Percentiles rank a stretch among this genome's conserved stretches.
phyloP scores from a whole-genome alignment of 352 stramenopile species.

The Phytophthora citrophthora region DNA sequence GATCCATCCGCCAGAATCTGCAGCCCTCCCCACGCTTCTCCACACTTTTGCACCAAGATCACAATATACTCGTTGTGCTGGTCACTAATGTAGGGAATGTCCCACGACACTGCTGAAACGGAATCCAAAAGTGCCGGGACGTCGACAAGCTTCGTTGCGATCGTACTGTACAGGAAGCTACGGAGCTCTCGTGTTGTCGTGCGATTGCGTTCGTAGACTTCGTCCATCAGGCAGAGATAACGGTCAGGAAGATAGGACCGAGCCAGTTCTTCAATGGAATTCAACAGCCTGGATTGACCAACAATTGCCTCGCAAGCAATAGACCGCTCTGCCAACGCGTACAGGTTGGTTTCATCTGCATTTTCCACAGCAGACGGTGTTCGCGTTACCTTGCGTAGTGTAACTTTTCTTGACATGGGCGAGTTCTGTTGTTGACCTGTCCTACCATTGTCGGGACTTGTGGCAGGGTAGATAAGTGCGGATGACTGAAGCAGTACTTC shows the following conservation, averaged over 20 bases:
- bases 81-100: slow-evolving; percentile 70
- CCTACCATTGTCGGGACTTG: slow-evolving; percentile 20
- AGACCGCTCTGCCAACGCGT: slow-evolving; percentile 63
- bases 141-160: slow-evolving; percentile 57
- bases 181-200: slow-evolving; percentile 60
- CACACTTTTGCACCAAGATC: slow-evolving; percentile 78
- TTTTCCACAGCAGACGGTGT: slow-evolving; percentile 52
- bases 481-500: slow-evolving; percentile 58
- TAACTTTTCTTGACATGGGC: slow-evolving; percentile 41
- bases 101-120: slow-evolving; percentile 65
- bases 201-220: slow-evolving; percentile 64
- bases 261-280: slow-evolving; percentile 71
- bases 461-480: slow-evolving; percentile 36
- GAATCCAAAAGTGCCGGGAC: slow-evolving; percentile 46
- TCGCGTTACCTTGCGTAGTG: slow-evolving; percentile 59
- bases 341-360: slow-evolving; percentile 60
- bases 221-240: slow-evolving; percentile 73
- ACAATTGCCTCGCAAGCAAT: slow-evolving; percentile 74
- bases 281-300: slow-evolving; percentile 64
- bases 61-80: slow-evolving; percentile 85
- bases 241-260: slow-evolving; percentile 68
- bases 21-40: slow-evolving; percentile 76
- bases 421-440: slow-evolving; percentile 25
- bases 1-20: slow-evolving; percentile 71
- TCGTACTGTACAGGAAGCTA: slow-evolving; percentile 66